Base-by-base conservation (phyloP, 2,329 filamentous ascomycete genomes). In the Blastomyces silverae region DNA sequence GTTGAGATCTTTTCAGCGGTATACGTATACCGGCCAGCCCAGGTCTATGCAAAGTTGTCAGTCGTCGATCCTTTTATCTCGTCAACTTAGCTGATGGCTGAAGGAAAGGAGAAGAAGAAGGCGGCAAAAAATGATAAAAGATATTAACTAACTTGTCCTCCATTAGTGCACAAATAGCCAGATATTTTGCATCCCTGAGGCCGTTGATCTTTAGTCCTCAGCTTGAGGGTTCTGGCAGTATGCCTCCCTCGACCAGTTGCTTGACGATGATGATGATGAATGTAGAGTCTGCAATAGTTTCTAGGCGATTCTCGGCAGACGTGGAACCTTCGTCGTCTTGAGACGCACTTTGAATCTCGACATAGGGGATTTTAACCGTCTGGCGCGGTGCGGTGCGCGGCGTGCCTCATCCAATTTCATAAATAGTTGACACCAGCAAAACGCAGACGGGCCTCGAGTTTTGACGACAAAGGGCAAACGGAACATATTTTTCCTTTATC, bases 391-490 rank as follows among this genome's bases (percentile, higher is more conserved):
- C 82, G 0, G 74, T 71, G 52, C 68, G 70, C 0, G 78, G 71
- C 0, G 81, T 82, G 1, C 85, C 85, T 2, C 67, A 67, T 2
- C 75, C 80, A 4, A 74, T 70, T 20, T 67, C 70, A n/a, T n/a
- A n/a, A n/a, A 72, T 88, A 88, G 0, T 73, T 50, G 2, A 86
- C 61, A 0, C 73, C 71, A 1, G 79, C 79, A 67, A 86, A 80
- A 17, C 86, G 85, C 6, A 88, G 78, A 17, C 85, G 84, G 22
- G 84, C 79, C 71, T 89, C 86, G 62, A 88, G 77, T 31, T 71
- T 88, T 88, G 56, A 76, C 82, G 62, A 86, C 84, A 68, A 86
- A 88, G 11, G 85, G 85, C 0, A 85, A 87, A 83, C 83, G 86
- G 61, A 2, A 81, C 78, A 69, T 86, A 80, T 22, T 69, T 69